Evolutionary conservation across 768 basidiomycete species (phyloP).

Genomic region (Macrolepiota dolichaula): DNA sequence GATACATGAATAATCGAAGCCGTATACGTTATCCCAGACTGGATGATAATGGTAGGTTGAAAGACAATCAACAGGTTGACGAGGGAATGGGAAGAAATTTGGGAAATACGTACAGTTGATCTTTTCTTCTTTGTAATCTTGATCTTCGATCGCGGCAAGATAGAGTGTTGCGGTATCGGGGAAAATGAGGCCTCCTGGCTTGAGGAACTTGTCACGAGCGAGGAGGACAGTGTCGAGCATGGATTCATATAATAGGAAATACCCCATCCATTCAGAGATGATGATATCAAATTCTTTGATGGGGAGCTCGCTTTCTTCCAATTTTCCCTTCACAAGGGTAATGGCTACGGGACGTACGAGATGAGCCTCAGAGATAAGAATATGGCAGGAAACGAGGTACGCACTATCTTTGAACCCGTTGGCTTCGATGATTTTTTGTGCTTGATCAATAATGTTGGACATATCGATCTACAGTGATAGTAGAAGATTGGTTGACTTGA

Average conservation of each 20-base stretch:
- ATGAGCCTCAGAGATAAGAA: background rate
- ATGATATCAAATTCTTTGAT: conserved; percentile 96
- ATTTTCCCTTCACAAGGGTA: conserved; percentile 95
- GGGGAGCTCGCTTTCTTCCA: conserved; percentile 89
- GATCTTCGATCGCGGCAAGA: conserved; percentile 96
- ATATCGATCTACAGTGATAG: conserved; percentile 80
- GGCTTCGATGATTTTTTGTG: conserved; percentile 91
- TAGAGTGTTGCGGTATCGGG: conserved; percentile 92
- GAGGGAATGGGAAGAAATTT: background rate
- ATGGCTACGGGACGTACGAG: conserved; percentile 54
- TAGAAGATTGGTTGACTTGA: conserved; percentile 13
- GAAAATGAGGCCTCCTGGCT: conserved; percentile 88
- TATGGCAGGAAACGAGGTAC: conserved; percentile 21
- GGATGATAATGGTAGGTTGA: conserved; percentile 1
- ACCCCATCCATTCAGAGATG: conserved; percentile 99
- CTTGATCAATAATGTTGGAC: conserved; percentile 99
- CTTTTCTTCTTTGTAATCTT: conserved; percentile 99
- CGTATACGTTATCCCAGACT: conserved; percentile 99
- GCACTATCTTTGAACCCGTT: conserved; percentile 95
- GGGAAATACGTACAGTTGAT: conserved; percentile 80
- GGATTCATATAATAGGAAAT: conserved; percentile 97
- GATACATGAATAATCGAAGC: conserved; percentile 99
- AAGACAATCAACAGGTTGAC: background rate
- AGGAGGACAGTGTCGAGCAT: conserved; percentile 99
- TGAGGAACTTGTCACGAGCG: conserved; percentile 96